Conservation (phyloP, 257 asterid species). For the Plantago major region DNA sequence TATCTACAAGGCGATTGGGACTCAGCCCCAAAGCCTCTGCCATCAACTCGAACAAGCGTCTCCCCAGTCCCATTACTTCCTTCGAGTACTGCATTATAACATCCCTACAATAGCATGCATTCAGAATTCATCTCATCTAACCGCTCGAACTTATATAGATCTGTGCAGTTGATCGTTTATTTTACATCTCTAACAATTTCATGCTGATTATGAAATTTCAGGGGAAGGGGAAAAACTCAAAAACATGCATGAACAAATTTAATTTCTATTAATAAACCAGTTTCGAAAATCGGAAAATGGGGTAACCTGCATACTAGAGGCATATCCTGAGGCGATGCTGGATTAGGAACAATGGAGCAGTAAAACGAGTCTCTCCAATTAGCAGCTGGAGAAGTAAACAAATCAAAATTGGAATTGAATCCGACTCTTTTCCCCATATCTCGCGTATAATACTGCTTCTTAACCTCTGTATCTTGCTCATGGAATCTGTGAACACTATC, state of each 20-base stretch:
- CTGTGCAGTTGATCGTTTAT: too few species aligned
- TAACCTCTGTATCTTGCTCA: constrained; percentile 5
- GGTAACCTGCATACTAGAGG: constrained; percentile 5
- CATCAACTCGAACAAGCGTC: background rate
- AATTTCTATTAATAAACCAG: background rate
- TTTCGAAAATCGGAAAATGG: background rate
- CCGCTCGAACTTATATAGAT: too few species aligned
- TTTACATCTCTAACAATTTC: too few species aligned
- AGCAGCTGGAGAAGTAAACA: constrained; percentile 11
- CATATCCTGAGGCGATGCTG: constrained; percentile 1
- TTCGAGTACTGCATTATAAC: background rate
- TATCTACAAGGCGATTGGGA: constrained; percentile 22
- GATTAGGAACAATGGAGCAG: constrained; percentile 2
- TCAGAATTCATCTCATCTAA: too few species aligned
- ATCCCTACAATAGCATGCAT: background rate
- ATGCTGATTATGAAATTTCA: too few species aligned
- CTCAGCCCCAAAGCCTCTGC: constrained; percentile 5
- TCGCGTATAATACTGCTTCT: background rate
- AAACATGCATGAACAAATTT: background rate
- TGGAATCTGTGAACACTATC: constrained; percentile 3
- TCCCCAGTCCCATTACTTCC: constrained; percentile 2
- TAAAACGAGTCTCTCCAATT: constrained; percentile 12
- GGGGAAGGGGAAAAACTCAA: background rate
- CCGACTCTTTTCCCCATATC: background rate
- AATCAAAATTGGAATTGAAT: constrained; percentile 6